Base-by-base conservation (phyloP, 495 filamentous ascomycete genomes). In the Penicillium simplicissimum region DNA sequence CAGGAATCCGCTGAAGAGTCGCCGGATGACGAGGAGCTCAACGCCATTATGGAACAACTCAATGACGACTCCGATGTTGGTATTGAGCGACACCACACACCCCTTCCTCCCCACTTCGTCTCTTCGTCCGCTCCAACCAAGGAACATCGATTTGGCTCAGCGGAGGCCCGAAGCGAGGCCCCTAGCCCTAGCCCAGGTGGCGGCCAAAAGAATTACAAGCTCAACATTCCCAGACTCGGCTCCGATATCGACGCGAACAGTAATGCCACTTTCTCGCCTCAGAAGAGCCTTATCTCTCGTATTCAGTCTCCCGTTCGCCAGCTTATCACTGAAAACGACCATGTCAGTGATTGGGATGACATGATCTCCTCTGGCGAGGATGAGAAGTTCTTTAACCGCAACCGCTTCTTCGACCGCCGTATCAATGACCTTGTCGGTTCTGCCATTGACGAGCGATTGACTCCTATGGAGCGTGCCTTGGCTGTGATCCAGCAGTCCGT, bases 331-430 rank as follows among this genome's bases (percentile, higher is more conserved):
- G 80, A 84, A 19, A 78, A 90, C 58, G 74, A 87, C 13, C 88
- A 90, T 40, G 81, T 86, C 62, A 96, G 91, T 62, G 93, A 97
- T 69, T 98, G 95, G 95, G 90, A 94, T 64, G 90, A 91, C 71
- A 87, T 88, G 55, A 84, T 97, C 60, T 91, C 88, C 28, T 90
- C 89, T 8, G 86, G 85, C 23, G 92, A 96, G 61, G 91, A 95
- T 60, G 83, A 84, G 52, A 96, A 93, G 73, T 80, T 96, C 55
- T 84, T 87, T 61, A 82, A 85, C 33, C 87, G 90, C 17, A 88
- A 84, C 67, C 76, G 76, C 58, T 97, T 96, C 79, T 96, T 96
- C 64, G 91, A 97, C 69, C 87, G 84, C 59, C 92, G 90, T 67
- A 88, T 98, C 58, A 89, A 96, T 69, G 84, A 90, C 14, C 74